These are phyloP conservation scores for Petrea volubilis DNA, from an alignment of 257 asterid genomes.

Conservation along the genomic window DNA sequence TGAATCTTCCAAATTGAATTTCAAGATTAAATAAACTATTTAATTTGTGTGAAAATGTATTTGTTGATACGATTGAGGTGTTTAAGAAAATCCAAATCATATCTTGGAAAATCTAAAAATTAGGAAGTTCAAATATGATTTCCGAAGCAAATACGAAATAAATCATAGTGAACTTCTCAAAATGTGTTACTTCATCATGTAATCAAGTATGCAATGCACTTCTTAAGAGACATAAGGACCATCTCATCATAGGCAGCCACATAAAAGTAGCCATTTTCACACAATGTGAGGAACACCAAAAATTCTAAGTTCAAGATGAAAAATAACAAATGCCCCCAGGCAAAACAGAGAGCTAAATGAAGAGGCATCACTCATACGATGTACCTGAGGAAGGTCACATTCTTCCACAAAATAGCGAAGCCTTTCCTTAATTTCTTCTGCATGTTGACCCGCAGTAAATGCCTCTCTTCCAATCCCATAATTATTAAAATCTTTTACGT, in stretches of 20 bases:
- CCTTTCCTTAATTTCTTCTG: slow-evolving; percentile 85
- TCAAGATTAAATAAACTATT: too few relatives aligned
- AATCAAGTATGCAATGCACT: neutral
- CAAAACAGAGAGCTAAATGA: neutral
- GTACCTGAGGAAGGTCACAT: slow-evolving; percentile 94
- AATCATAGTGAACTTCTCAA: too few relatives aligned
- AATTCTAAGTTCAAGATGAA: neutral
- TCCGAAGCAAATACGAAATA: too few relatives aligned
- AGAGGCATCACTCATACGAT: neutral
- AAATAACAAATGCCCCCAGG: neutral
- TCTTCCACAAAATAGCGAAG: slow-evolving; percentile 94
- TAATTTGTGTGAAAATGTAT: too few relatives aligned
- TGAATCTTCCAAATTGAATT: too few relatives aligned
- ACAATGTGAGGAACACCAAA: slow-evolving; percentile 11
- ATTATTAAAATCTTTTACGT: slow-evolving; percentile 53
- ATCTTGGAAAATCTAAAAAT: too few relatives aligned
- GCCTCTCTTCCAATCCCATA: slow-evolving; percentile 84
- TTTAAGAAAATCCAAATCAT: too few relatives aligned
- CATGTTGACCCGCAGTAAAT: slow-evolving; percentile 47
- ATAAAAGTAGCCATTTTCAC: neutral
- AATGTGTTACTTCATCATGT: too few relatives aligned
- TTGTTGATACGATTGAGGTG: too few relatives aligned
- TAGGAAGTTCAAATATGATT: too few relatives aligned
- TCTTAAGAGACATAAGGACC: slow-evolving; percentile 18
- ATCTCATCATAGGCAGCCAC: neutral